Base-by-base conservation (phyloP, 2,329 filamentous ascomycete species). In the Aspergillus fumigatiaffinis region DNA sequence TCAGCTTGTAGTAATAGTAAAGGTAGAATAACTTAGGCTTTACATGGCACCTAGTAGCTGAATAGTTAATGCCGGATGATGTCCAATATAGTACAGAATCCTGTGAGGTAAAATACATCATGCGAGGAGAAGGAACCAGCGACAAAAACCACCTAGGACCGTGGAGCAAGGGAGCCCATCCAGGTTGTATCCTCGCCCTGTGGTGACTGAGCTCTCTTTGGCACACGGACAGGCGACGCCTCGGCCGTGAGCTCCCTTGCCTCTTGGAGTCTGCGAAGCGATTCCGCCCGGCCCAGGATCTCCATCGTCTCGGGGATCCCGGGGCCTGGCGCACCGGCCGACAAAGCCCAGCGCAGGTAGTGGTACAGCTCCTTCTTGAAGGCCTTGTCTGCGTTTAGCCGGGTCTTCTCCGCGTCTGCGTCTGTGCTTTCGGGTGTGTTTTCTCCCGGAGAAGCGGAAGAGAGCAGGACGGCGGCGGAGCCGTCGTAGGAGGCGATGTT, bases 281-380 rank as follows among this genome's bases (percentile, higher is more conserved):
- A 79, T 64, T 84, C 81, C 3, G 79, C 72, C 50, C 77, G 77
- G 0, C 85, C 84, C 23, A 87, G 67, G 21, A 85, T 77, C 12
- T 68, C 74, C 81, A 87, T 82, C 2, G 79, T 79, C 42, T 79
- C 74, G 1, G 79, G 78, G 9, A 83, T 78, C 17, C 78, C 75
- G 1, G 84, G 83, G 0, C 85, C 85, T 9, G 79, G 76, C 21
- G 73, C 73, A 2, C 82, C 82, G 44, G 76, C 82, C 2, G 78
- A 76, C 25, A 87, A 61, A 1, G 81, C 83, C 77, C 82, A 82
- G 52, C 85, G 78, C 53, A 87, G 71, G 64, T 82, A 85, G 55
- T 79, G 72, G 70, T 85, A 82, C 4, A 85, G 62, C 52, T 80
- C 71, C 53, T 75, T 79, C 57, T 76, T 78, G 60, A 76, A 75